Base-by-base conservation (phyloP, 2,329 filamentous ascomycete genomes). In the Sarocladiaceae sp. region DNA sequence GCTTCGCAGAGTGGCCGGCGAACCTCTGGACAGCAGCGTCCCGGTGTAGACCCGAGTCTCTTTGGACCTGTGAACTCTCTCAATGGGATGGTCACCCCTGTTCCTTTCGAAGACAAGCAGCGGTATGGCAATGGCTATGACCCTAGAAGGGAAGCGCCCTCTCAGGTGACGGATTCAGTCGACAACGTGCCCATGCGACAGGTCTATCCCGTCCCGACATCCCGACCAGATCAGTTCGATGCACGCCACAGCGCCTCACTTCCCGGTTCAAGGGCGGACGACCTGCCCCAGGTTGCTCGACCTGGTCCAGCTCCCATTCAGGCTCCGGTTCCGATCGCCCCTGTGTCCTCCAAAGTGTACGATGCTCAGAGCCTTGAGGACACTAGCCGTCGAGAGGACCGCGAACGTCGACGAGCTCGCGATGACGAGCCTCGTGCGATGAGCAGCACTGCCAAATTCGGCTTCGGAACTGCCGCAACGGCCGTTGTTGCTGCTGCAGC, bases 251-350 rank as follows among this genome's bases (percentile, higher is more conserved):
- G 27, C 16, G 26, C 65, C 18, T 76, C 78, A 29, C 57, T 69
- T n/a, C 59, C 69, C 12, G 69, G 69, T 13, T 61, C 62, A 39
- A 62, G 59, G 29, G 60, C 64, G 45, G 64, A 68, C 33, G 34
- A 45, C 20, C 56, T 67, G 6, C 58, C 68, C 3, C 60, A 65
- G 18, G 64, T 61, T 15, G 58, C 63, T 13, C 72, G 77, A 33
- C 76, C 82, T 4, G 78, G 69, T 5, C 71, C 78, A 0, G 74
- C 88, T 24, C 80, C 82, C 10, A 71, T 96, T n/a, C 85, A 93
- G 59, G 88, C 95, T 54, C 90, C 90, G 2, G 83, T 89, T 53
- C 90, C 90, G 2, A 76, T 87, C 47, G 72, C 76, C 2, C 87
- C 86, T 0, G 80, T 94, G 3, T 82, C 82, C 29, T 76, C 77